Evolutionary conservation across 2,329 filamentous ascomycete genomes (phyloP).

Genomic region (Pseudogymnoascus sp.): DNA sequence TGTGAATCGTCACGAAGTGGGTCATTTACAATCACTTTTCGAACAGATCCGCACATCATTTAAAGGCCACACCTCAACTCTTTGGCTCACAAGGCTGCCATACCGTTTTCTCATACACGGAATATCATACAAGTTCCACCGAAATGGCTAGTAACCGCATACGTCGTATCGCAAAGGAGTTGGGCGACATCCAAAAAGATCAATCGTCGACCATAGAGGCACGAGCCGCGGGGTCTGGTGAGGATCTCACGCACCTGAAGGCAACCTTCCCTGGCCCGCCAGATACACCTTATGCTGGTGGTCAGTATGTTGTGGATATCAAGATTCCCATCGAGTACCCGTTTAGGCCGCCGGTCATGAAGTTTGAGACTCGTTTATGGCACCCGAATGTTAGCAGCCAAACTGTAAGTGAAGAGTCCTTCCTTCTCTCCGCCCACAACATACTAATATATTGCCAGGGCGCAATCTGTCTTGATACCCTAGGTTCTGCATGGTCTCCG

Average conservation of each 20-base stretch:
- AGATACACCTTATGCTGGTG: conserved; percentile 88
- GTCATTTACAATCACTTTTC: conserved; percentile 5
- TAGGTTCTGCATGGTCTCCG: conserved; percentile 85
- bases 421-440: neutral
- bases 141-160: conserved; percentile 24
- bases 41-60: neutral
- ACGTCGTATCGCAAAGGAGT: conserved; percentile 64
- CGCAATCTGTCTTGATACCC: conserved; percentile 91
- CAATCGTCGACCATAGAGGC: conserved; percentile 69
- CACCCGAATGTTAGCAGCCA: conserved; percentile 95
- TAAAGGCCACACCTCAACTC: neutral
- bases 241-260: conserved; percentile 72
- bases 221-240: conserved; percentile 47
- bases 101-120: conserved; percentile 1
- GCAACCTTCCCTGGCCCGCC: conserved; percentile 81
- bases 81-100: neutral
- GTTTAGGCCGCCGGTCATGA: conserved; percentile 86
- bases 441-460: conserved; percentile 49
- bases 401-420: conserved; percentile 53
- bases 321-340: conserved; percentile 83
- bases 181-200: conserved; percentile 67
- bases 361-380: conserved; percentile 89
- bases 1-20: conserved; percentile 6
- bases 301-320: conserved; percentile 75
- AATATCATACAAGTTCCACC: neutral